phyloP scores from a whole-genome alignment of 2,329 filamentous ascomycete genomes.

The Xylariaceae sp. region DNA sequence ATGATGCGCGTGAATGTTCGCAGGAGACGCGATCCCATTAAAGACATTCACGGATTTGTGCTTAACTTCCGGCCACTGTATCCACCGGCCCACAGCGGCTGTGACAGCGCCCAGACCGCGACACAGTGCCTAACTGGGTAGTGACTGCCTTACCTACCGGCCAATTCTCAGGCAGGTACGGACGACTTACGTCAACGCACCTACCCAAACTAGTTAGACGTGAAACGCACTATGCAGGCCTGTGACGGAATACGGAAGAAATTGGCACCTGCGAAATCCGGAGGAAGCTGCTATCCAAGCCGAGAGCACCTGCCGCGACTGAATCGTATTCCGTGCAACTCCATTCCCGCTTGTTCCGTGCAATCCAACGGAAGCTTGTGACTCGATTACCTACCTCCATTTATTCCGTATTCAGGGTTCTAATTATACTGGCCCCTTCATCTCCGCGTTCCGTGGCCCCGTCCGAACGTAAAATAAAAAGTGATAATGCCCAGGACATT shows the following conservation, averaged over 20 bases:
- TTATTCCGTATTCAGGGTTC: background rate
- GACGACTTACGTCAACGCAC: background rate
- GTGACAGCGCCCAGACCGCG: background rate
- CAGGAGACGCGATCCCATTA: background rate
- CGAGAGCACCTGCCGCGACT: background rate
- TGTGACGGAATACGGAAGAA: no score
- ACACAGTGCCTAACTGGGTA: background rate
- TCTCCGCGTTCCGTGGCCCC: background rate
- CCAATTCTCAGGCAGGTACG: background rate
- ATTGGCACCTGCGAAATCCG: no score
- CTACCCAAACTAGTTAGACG: background rate
- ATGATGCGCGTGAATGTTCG: background rate
- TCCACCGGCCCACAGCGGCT: background rate
- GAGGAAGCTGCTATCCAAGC: no score
- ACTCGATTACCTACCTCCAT: background rate
- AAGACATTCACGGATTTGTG: background rate
- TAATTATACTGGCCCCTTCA: background rate
- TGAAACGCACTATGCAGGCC: background rate
- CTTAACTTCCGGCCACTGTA: background rate
- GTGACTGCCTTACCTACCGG: no score
- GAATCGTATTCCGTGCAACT: background rate
- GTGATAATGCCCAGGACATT: constrained; percentile 36
- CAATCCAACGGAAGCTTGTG: background rate
- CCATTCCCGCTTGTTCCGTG: background rate
- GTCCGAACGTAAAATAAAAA: background rate